Evolutionary conservation across 2,329 filamentous ascomycete species (phyloP).

Genomic region (Aureobasidium sp.): DNA sequence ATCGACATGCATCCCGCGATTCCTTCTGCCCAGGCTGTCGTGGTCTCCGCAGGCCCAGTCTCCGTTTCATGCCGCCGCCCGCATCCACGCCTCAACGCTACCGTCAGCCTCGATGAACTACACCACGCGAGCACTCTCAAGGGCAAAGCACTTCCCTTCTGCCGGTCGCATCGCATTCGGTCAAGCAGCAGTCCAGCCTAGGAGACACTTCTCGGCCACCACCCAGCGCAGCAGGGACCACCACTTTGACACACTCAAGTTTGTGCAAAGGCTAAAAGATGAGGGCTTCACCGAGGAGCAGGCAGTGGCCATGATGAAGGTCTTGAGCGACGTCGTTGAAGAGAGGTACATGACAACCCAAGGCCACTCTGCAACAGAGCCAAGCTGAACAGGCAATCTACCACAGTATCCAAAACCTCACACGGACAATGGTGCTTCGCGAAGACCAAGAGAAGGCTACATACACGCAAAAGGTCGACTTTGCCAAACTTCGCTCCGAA

Average conservation of each 20-base stretch:
- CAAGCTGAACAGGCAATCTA: constrained; percentile 32
- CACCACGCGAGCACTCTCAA: constrained; percentile 1
- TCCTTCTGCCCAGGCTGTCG: constrained; percentile 30
- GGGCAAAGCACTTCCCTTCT: neutral
- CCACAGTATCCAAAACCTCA: constrained; percentile 79
- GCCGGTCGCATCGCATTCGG: neutral
- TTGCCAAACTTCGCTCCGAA: constrained; percentile 92
- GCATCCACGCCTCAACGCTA: neutral
- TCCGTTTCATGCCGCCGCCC: neutral
- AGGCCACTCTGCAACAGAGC: constrained; percentile 21
- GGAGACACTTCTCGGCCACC: constrained; percentile 57
- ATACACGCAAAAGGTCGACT: constrained; percentile 86
- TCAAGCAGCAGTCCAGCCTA: neutral
- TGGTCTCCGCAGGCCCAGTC: constrained; percentile 19
- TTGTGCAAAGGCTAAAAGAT: constrained; percentile 78
- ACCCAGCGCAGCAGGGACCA: constrained; percentile 60
- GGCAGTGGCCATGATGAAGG: constrained; percentile 96
- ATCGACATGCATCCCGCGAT: constrained; percentile 27
- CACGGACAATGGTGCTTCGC: constrained; percentile 92
- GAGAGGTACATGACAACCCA: constrained; percentile 49
- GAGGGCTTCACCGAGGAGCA: constrained; percentile 96
- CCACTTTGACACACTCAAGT: constrained; percentile 97
- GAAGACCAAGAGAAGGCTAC: constrained; percentile 80
- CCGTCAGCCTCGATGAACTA: constrained; percentile 12
- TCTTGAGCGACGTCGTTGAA: constrained; percentile 92